Percentiles rank a stretch among this genome's conserved stretches.
These are phyloP conservation scores for Vigna angularis DNA, from an alignment of 306 rosid species.

Conservation along the genomic window DNA sequence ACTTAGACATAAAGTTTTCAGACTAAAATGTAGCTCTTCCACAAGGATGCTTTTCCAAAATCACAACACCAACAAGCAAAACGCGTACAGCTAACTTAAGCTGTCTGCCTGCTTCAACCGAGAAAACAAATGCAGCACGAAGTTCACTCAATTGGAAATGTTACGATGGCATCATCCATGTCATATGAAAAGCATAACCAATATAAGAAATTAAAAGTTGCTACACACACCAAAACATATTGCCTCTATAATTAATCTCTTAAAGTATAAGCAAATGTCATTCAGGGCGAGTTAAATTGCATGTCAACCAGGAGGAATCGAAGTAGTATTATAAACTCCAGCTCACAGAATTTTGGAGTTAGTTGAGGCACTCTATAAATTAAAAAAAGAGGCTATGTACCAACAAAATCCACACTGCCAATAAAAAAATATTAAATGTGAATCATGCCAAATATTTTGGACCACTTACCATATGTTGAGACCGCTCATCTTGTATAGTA, in stretches of 20 bases:
- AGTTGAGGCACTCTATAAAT: neutral
- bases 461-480: slow-evolving; percentile 81
- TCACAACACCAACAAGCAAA: neutral
- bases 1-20: neutral
- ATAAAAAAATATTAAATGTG: slow-evolving; percentile 2
- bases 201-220: slow-evolving; percentile 15
- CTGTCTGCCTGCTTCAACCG: slow-evolving; percentile 19
- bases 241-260: neutral
- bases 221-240: slow-evolving; percentile 11
- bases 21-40: slow-evolving; percentile 24
- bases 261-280: neutral
- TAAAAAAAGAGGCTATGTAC: neutral
- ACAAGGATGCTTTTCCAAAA: slow-evolving; percentile 16
- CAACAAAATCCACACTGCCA: neutral
- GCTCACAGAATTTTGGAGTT: slow-evolving; percentile 26
- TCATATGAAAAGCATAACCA: slow-evolving; percentile 1
- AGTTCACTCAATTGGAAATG: slow-evolving; percentile 4
- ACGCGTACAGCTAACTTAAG: slow-evolving; percentile 26
- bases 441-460: slow-evolving; percentile 34
- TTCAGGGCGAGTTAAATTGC: neutral
- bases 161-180: neutral
- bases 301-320: slow-evolving; percentile 14
- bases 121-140: slow-evolving; percentile 21
- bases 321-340: slow-evolving; percentile 20
- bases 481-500: slow-evolving; percentile 92